Evolutionary conservation across 176 grass and related monocot species (phyloP).

Genomic region (Hyparrhenia diplandra): DNA sequence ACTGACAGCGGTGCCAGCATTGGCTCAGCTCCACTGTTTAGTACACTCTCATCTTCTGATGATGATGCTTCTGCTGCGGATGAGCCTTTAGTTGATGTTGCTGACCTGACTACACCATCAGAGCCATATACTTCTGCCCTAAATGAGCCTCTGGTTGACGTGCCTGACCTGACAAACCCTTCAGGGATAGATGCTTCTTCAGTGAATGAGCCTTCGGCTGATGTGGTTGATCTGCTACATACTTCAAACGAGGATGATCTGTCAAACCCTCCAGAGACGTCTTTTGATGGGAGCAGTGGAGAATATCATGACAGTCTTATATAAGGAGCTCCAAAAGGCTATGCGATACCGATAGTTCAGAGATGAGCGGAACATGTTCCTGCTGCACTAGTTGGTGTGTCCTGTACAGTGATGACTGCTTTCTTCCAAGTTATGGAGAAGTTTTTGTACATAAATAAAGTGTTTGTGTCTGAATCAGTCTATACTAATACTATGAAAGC

Average conservation of each 20-base stretch:
- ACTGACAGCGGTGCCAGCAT: not conserved
- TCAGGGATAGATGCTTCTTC: not conserved
- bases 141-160: slow-evolving; percentile 31
- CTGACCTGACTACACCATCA: not conserved
- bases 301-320: slow-evolving; percentile 40
- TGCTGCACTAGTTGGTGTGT: slow-evolving; percentile 15
- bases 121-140: slow-evolving; percentile 4
- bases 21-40: slow-evolving; percentile 20
- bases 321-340: slow-evolving; percentile 32
- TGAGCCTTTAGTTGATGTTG: slow-evolving; percentile 25
- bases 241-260: slow-evolving; percentile 15
- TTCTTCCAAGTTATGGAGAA: not conserved
- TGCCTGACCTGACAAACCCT: slow-evolving; percentile 9
- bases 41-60: slow-evolving; percentile 38
- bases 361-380: not conserved
- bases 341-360: not conserved
- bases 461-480: not conserved
- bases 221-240: not conserved
- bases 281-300: slow-evolving; percentile 21
- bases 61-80: not conserved
- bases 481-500: not conserved
- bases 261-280: slow-evolving; percentile 4
- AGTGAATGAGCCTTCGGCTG: not conserved
- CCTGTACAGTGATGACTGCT: slow-evolving; percentile 26
- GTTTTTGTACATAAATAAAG: slow-evolving; percentile 31